These are phyloP conservation scores for Escovopsis sp. DNA, from an alignment of 2,329 filamentous ascomycete species.

Conservation along the genomic window DNA sequence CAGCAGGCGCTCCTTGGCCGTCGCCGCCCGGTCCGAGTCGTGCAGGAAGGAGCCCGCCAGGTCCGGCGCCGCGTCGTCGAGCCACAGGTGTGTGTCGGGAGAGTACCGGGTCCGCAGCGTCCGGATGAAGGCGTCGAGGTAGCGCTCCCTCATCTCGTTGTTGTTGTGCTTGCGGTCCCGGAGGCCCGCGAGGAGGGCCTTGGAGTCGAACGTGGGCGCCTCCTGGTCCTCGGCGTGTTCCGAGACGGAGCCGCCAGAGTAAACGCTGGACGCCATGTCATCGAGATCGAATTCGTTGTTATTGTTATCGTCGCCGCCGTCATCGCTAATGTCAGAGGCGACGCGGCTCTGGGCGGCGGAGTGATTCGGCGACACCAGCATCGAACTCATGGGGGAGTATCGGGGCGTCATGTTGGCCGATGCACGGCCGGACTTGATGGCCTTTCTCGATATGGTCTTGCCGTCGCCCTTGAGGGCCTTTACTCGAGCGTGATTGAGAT, in stretches of 20 bases:
- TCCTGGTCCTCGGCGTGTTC: conserved; percentile 52
- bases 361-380: conserved; percentile 39
- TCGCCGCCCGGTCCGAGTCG: conserved; percentile 54
- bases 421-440: conserved; percentile 41
- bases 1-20: conserved; percentile 51
- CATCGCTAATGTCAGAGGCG: conserved; percentile 45
- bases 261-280: conserved; percentile 28
- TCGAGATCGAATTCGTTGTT: conserved; percentile 20
- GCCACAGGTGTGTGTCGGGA: conserved; percentile 26
- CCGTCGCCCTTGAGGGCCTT: conserved; percentile 54
- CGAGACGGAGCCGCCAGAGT: conserved; percentile 27
- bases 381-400: conserved; percentile 46
- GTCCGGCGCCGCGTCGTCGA: conserved; percentile 39
- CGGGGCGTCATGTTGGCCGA: conserved; percentile 43
- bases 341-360: conserved; percentile 48
- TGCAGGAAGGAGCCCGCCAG: conserved; percentile 52
- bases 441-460: conserved; percentile 59
- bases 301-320: conserved; percentile 27
- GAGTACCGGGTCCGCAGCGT: conserved; percentile 38
- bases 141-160: conserved; percentile 48
- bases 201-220: conserved; percentile 39
- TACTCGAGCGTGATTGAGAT: conserved; percentile 51
- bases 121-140: conserved; percentile 19
- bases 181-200: conserved; percentile 55
- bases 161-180: conserved; percentile 64